Conservation (phyloP, 495 filamentous ascomycete species). For the Platismatia glauca region DNA sequence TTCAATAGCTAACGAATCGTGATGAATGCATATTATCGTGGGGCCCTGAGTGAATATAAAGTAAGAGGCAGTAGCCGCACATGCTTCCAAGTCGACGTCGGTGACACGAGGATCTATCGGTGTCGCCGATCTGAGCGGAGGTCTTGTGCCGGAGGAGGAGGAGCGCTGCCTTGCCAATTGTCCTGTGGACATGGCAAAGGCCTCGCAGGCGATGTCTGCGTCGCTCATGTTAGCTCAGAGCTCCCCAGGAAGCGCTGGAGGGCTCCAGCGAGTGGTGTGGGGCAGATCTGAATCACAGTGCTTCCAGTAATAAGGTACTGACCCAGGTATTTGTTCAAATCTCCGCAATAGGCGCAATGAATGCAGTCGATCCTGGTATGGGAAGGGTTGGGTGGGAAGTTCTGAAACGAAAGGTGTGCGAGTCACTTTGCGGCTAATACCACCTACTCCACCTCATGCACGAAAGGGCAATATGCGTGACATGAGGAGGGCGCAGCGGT, state of each 20-base stretch:
- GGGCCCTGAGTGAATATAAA: slow-evolving; percentile 79
- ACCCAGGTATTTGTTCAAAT: slow-evolving; percentile 11
- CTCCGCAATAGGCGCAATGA: slow-evolving; percentile 6
- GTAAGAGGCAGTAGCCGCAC: slow-evolving; percentile 76
- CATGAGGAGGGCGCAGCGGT: slow-evolving; percentile 19
- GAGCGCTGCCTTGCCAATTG: slow-evolving; percentile 51
- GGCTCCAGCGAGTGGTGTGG: background rate
- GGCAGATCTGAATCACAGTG: background rate
- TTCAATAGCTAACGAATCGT: slow-evolving; percentile 87
- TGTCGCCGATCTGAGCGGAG: slow-evolving; percentile 38
- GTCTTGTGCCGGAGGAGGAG: slow-evolving; percentile 46
- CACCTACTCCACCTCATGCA: slow-evolving; percentile 22
- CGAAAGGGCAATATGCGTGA: slow-evolving; percentile 12
- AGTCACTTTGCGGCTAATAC: slow-evolving; percentile 21
- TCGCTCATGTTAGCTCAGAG: slow-evolving; percentile 10
- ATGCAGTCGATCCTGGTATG: slow-evolving; percentile 7
- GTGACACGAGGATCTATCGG: slow-evolving; percentile 42
- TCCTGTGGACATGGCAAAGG: slow-evolving; percentile 40
- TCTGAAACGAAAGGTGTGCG: slow-evolving; percentile 20
- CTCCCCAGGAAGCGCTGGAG: slow-evolving; percentile 11
- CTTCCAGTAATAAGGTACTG: slow-evolving; percentile 10
- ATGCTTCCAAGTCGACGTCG: slow-evolving; percentile 64
- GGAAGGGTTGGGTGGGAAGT: slow-evolving; percentile 1
- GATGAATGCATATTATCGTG: slow-evolving; percentile 70
- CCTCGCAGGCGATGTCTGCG: slow-evolving; percentile 19